Evolutionary conservation across 2,329 filamentous ascomycete genomes (phyloP), one percentile per base, ranked within the genome.

Genomic region (Fusarium tricinctum): DNA sequence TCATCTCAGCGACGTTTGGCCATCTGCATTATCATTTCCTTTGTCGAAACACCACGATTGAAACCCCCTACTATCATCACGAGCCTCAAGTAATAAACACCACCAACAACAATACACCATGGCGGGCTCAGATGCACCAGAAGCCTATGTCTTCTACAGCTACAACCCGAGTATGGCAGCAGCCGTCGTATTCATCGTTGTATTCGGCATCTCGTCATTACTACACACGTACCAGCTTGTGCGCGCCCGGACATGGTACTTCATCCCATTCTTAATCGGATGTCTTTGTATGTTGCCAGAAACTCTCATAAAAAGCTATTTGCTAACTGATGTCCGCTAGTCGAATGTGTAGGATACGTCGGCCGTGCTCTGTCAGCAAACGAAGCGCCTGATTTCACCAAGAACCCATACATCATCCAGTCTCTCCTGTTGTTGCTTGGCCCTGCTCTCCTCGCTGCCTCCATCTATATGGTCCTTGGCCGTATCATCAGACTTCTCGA

Each of bases 261-360:
- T 85, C 68, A 82, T 84, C 4, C 82, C 85, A 0, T 83, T 88
- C 40, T 68, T 83, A 5, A 76, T 87, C 23, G 85, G 86, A n/a
- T 83, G 83, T 44, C 60, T 82, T n/a, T 84, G 84, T 86, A 79
- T 68, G 78, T 68, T 12, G 4, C 12, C 22, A 4, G 5, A 6
- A 23, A 10, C 6, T 4, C 15, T 26, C 13, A 5, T 4, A 1
- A 4, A 14, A 32, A 28, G 28, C 14, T 2, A 33, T 20, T 19
- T 23, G n/a, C 56, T 56, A 15, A 61, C n/a, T 10, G 1, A 8
- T 2, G 8, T 17, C 15, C 39, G 9, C 5, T 9, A 76, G 76
- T 77, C 13, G 74, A 77, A 53, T 56, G 69, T 6, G 48, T 77
- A 39, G 75, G 75, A 12, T 88, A 87, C 69, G 70, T 85, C 33